Base-by-base conservation (phyloP, 108 stramenopile genomes). In the Asterionellopsis glacialis region DNA sequence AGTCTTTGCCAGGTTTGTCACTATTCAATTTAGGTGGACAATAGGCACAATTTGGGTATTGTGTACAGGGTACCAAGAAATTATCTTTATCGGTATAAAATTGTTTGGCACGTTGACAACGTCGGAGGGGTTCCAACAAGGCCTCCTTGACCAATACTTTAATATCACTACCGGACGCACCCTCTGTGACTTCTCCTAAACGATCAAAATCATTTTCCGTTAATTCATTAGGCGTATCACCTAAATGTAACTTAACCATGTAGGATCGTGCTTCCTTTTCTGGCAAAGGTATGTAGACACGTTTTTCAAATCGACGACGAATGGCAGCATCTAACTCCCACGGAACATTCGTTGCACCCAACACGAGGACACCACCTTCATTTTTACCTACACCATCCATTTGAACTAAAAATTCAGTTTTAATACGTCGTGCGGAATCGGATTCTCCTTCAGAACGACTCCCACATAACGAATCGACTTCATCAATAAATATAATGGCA, bases 311-410 rank as follows among this genome's bases (percentile, higher is more conserved):
- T 22, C 99, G 91, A 26, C 97, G 91, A 15, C 97, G 87, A 75
- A 99, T 99, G 18, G 99, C 99, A n/a, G 97, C 88, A 85, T 99
- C 99, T 33, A 98, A 64, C 48, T 96, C 96, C 99, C 97, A 98
- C 1, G 99, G 99, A 27, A 96, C 92, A 78, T 99, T 99, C 9
- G 98, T 98, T 0, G 98, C 98, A 0, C 95, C 96, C 49, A 98
- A 70, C 0, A 97, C 93, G 1, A 97, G 71, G 15, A 97, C 76
- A 53, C 86, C 83, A 18, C 77, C 83, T 9, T 88, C 81, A 11
- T 72, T 71, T 57, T 92, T 88, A 14, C 94, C 93, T 15, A 98
- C 96, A 39, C 98, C 98, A 55, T 98, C 93, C 97, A 99, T 97
- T 81, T 99, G 99, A 11, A 99, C 98, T n/a, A 99, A 74, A 74